These are phyloP conservation scores for Stentor coeruleus DNA, from an alignment of 73 alveolate species.

Conservation along the genomic window DNA sequence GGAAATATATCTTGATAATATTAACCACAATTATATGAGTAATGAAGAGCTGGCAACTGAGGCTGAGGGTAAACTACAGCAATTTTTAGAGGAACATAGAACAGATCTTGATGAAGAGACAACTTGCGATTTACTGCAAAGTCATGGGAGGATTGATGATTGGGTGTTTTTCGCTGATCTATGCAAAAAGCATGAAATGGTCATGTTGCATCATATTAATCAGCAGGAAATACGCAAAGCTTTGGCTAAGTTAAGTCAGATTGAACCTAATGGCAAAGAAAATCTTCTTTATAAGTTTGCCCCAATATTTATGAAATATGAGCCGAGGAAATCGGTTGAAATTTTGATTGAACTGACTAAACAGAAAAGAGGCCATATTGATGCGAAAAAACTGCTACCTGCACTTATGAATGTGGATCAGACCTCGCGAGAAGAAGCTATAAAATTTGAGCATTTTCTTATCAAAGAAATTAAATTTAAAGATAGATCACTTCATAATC, in stretches of 20 bases:
- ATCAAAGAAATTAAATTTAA: conserved; percentile 56
- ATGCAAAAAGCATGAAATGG: conserved; percentile 71
- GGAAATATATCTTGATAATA: conserved; percentile 76
- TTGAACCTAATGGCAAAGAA: conserved; percentile 62
- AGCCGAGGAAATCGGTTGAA: conserved; percentile 70
- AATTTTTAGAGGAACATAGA: conserved; percentile 50
- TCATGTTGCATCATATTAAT: conserved; percentile 79
- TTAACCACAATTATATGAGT: conserved; percentile 48
- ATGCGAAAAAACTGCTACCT: conserved; percentile 76
- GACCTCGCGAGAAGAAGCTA: conserved; percentile 58
- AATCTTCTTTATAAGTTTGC: conserved; percentile 76
- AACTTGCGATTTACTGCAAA: conserved; percentile 68
- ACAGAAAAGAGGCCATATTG: conserved; percentile 55
- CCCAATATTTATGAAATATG: conserved; percentile 76
- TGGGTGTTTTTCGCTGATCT: conserved; percentile 81
- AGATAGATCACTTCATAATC: conserved; percentile 81
- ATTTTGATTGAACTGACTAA: conserved; percentile 53
- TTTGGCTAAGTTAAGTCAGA: conserved; percentile 47
- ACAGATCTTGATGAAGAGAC: conserved; percentile 64
- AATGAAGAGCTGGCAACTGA: conserved; percentile 46
- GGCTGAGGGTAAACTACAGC: conserved; percentile 28
- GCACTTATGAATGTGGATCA: conserved; percentile 82
- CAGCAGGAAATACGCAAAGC: conserved; percentile 79
- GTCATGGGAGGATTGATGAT: conserved; percentile 85
- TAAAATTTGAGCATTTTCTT: conserved; percentile 52